A percentile compares a stretch with the other conserved stretches of the same genome.
phyloP scores from a whole-genome alignment of 2,329 filamentous ascomycete species.

The Fusarium pseudocircinatum region DNA sequence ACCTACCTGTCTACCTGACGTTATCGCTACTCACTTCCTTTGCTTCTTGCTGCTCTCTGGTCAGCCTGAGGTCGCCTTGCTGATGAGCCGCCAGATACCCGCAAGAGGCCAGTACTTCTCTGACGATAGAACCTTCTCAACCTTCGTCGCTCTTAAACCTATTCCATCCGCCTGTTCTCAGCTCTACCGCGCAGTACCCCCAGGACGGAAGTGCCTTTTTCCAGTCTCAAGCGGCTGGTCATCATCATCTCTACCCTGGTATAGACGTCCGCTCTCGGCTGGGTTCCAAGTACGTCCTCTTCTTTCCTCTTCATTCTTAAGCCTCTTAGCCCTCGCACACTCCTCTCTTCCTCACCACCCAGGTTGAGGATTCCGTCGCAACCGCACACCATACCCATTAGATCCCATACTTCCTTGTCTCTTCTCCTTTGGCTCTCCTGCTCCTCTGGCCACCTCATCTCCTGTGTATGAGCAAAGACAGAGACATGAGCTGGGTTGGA shows the following conservation, averaged over 20 bases:
- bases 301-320: not conserved
- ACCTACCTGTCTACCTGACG: constrained; percentile 18
- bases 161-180: constrained; percentile 61
- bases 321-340: not conserved
- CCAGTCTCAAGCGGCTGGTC: constrained; percentile 51
- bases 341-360: constrained; percentile 1
- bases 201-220: constrained; percentile 62
- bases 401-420: not conserved
- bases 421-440: not conserved
- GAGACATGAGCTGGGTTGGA: constrained; percentile 3
- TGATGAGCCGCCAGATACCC: constrained; percentile 59
- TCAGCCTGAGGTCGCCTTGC: constrained; percentile 37
- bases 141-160: constrained; percentile 61
- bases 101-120: constrained; percentile 62
- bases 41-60: constrained; percentile 23
- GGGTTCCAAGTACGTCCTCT: constrained; percentile 62
- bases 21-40: constrained; percentile 18
- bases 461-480: not conserved
- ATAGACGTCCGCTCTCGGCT: constrained; percentile 65
- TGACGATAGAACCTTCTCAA: constrained; percentile 64
- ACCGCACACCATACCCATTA: not conserved
- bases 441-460: not conserved
- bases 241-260: constrained; percentile 57
- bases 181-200: constrained; percentile 58
- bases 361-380: not conserved